These are phyloP conservation scores for Seiridium cupressi DNA, from an alignment of 2,329 filamentous ascomycete genomes.

Conservation along the genomic window DNA sequence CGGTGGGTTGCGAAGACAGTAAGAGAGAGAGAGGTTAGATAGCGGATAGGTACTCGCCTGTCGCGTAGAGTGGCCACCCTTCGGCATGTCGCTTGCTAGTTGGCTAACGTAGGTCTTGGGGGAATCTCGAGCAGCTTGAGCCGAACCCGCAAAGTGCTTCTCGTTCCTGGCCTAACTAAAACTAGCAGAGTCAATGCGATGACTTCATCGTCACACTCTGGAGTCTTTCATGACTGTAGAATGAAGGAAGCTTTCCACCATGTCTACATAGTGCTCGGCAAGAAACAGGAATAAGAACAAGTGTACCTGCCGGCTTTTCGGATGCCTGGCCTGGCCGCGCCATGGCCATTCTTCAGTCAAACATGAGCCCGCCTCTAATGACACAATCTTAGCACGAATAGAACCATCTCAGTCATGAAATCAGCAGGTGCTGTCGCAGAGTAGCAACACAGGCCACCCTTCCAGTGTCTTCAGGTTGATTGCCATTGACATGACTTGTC, in stretches of 20 bases:
- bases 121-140: neutral
- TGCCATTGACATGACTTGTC: neutral
- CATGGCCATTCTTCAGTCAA: no score
- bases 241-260: no score
- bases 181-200: neutral
- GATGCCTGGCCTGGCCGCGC: no score
- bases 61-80: no score
- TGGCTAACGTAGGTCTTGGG: neutral
- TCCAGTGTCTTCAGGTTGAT: neutral
- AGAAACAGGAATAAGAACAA: no score
- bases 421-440: neutral
- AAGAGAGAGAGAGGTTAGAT: no score
- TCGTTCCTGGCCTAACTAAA: slow-evolving; percentile 3
- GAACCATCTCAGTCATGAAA: neutral
- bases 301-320: no score
- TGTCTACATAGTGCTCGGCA: no score
- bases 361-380: neutral
- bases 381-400: neutral
- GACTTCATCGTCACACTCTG: neutral
- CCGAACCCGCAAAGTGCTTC: neutral
- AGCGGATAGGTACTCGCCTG: no score
- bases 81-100: no score
- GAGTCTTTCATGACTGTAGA: neutral
- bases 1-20: no score
- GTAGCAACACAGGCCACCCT: neutral